A percentile compares a stretch with the other conserved stretches of the same genome.
Conservation (phyloP, 2,329 filamentous ascomycete species). For the Aspergillus costaricaensis region DNA sequence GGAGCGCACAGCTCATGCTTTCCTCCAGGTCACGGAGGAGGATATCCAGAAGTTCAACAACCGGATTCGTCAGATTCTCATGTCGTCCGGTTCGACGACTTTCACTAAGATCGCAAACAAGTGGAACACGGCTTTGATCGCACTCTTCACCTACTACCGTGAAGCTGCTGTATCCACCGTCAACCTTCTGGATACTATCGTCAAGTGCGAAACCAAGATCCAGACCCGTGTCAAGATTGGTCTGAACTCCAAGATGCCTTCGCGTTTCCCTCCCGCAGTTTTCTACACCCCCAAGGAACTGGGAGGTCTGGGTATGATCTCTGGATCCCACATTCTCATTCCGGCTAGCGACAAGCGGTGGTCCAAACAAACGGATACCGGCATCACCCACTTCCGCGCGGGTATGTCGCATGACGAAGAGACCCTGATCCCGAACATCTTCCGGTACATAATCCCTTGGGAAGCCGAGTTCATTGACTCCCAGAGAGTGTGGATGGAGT, state of each 20-base stretch:
- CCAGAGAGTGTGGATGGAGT: slow-evolving; percentile 98
- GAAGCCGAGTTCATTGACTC: slow-evolving; percentile 99
- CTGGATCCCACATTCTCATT: slow-evolving; percentile 95
- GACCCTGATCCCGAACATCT: slow-evolving; percentile 97
- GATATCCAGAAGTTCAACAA: slow-evolving; percentile 99
- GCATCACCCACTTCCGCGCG: slow-evolving; percentile 93
- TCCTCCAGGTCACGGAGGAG: slow-evolving; percentile 95
- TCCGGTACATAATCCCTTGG: slow-evolving; percentile 99
- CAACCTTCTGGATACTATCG: slow-evolving; percentile 90
- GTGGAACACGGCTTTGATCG: slow-evolving; percentile 98
- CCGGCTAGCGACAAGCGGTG: slow-evolving; percentile 96
- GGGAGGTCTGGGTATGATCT: slow-evolving; percentile 97
- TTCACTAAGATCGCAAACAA: slow-evolving; percentile 99
- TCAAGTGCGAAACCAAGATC: slow-evolving; percentile 99
- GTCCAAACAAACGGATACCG: slow-evolving; percentile 97
- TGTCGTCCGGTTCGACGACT: slow-evolving; percentile 98
- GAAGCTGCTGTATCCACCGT: slow-evolving; percentile 96
- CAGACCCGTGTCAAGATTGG: slow-evolving; percentile 99
- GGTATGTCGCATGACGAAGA: slow-evolving; percentile 99
- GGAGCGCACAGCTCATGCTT: slow-evolving; percentile 94
- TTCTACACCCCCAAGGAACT: slow-evolving; percentile 99
- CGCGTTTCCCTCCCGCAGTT: slow-evolving; percentile 94
- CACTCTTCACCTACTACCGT: slow-evolving; percentile 97
- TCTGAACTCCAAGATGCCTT: slow-evolving; percentile 98
- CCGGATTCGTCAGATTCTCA: slow-evolving; percentile 94